Conservation (phyloP, 2,329 filamentous ascomycete species). For the Cytospora leucostoma region DNA sequence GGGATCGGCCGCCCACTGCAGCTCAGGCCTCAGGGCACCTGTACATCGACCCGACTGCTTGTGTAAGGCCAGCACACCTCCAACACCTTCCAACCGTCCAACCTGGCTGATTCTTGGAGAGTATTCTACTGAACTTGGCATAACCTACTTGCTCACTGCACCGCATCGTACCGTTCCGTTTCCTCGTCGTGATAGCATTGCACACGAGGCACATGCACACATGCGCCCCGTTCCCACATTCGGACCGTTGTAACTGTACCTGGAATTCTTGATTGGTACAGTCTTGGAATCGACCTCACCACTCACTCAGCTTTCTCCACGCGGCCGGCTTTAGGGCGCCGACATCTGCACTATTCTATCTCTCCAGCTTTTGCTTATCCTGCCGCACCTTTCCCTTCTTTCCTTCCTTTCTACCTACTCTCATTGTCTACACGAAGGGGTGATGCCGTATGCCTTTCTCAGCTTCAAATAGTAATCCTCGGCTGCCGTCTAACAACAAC, state of each 20-base stretch:
- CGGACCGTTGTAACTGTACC: conserved; percentile 1
- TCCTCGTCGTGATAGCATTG: conserved; percentile 17
- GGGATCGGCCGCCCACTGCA: not conserved
- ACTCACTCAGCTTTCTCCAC: conserved; percentile 3
- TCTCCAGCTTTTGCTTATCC: conserved; percentile 26
- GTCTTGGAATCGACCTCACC: conserved; percentile 11
- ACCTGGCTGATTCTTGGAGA: not conserved
- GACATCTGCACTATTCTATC: conserved; percentile 1
- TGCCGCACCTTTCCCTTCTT: conserved; percentile 33
- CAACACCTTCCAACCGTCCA: not conserved
- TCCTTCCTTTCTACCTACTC: conserved; percentile 28
- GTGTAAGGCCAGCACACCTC: not conserved
- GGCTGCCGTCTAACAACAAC: conserved; percentile 82
- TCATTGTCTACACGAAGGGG: conserved; percentile 48
- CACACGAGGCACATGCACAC: conserved; percentile 12
- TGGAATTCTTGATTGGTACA: conserved; percentile 5
- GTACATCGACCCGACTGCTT: too few species aligned
- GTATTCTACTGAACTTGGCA: conserved; percentile 2
- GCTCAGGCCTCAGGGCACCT: not conserved
- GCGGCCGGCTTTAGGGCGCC: conserved; percentile 5
- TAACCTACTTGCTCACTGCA: conserved; percentile 10
- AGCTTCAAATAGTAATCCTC: conserved; percentile 54
- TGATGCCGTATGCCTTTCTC: conserved; percentile 68
- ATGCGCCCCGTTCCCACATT: conserved; percentile 10
- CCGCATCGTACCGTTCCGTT: conserved; percentile 5